Evolutionary conservation across 768 basidiomycete species (phyloP), one percentile per base, ranked within the genome.

Genomic region (Hypholoma fasciculare): DNA sequence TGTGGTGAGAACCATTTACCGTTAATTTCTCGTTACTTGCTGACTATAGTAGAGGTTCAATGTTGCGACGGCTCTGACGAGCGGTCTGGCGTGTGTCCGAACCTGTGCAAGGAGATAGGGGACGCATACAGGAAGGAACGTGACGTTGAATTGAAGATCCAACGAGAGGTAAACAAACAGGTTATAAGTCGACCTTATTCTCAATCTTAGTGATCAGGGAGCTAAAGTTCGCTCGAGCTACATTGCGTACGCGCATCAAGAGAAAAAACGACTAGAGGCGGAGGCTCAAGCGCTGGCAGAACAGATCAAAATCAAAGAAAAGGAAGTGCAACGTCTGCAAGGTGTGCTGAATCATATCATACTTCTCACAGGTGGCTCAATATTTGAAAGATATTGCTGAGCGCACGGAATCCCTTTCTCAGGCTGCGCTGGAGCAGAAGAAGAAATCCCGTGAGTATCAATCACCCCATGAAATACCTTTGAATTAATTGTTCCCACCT

Each of bases 11-110:
- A 11, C 26, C 39, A 36, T 3, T 12, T 30, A 5, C n/a, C 16
- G 13, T 1, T 17, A 5, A 42, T 12, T 42, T 27, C 13, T 9
- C 19, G 1, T 34, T 19, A 34, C 23, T 11, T 37, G 50, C 64
- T 72, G 42, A 76, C 48, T 19, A 4, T 14, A 5, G 11, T 63
- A 97, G 96, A 99, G 70, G 80, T 83, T 0, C 85, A 93, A 68
- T 99, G 96, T 66, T 99, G 96, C 67, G 96, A 99, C 64, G 96
- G 96, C 12, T 94, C 94, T 0, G 96, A 99, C 72, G 97, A 99
- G 74, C 81, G 78, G 23, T 72, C 83, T 9, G 94, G 94, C 16
- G 78, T 89, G 14, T 99, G 97, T 71, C 73, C 80, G 37, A 87
- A 97, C 70, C 75, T 74, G 2, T 99, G 97, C 70, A 78, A 80